Base-by-base conservation (phyloP, 2,329 filamentous ascomycete species). In the Xylariaceae sp. region DNA sequence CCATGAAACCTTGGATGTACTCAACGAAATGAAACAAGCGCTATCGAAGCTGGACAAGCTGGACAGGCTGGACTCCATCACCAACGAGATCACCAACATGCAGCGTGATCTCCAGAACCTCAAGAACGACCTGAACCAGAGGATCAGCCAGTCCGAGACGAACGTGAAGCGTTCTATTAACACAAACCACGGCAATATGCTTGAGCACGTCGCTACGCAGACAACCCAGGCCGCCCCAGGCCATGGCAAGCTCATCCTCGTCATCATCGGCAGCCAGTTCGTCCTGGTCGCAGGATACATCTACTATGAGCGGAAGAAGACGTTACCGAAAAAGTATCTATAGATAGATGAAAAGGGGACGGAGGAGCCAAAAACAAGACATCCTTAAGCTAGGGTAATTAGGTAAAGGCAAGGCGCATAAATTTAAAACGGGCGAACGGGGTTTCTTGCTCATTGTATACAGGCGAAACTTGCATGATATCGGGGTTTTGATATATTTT, bases 281-380 rank as follows among this genome's bases (percentile, higher is more conserved):
- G 68, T 90, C 61, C 75, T 95, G 30, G 82, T 83, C 0, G 83
- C 72, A 2, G 80, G 78, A 1, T 96, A 92, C 67, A 70, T 89
- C 36, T 68, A 85, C 55, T 96, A 96, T 74, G 95, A 95, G 80
- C 81, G 84, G 63, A 85, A 87, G 67, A 83, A 86, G 72, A 84
- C 78, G 59, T 83, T 84, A 70, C 89, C 89, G n/a, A 96, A 96
- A 80, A 96, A 96, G 75, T 96, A 91, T 71, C 74, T 96, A 68
- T 96, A 76, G 6, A 43, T 10, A 26, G 10, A 10, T 19, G n/a
- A 26, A 26, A 26, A 26, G 8, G 26, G 26, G 26, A n/a, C n/a
- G n/a, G n/a, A n/a, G n/a, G n/a, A n/a, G n/a, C n/a, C n/a, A n/a
- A n/a, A n/a, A n/a, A n/a, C n/a, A n/a, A n/a, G n/a, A n/a, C n/a